Conservation (phyloP, 1,284 basidiomycete species). For the Earliella scabrosa region DNA sequence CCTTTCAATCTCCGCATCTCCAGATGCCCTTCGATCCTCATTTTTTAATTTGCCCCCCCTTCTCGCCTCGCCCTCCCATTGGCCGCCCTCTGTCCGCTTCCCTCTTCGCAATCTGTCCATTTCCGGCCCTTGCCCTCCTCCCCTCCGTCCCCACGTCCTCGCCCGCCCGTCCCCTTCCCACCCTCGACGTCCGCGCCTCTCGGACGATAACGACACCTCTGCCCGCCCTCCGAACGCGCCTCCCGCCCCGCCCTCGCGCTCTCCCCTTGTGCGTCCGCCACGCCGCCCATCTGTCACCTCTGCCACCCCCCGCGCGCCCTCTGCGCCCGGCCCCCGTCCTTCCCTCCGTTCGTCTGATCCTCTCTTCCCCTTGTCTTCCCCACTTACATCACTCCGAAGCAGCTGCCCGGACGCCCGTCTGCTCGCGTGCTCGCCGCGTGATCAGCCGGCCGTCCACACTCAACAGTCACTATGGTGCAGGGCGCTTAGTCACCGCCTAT, state of each 20-base stretch:
- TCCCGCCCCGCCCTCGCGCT: not conserved
- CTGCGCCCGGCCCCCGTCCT: not conserved
- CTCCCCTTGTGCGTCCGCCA: not conserved
- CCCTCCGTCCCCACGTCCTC: constrained; percentile 8
- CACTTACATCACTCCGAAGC: constrained; percentile 25
- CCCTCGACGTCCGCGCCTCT: constrained; percentile 28
- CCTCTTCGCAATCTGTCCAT: constrained; percentile 27
- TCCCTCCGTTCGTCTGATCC: constrained; percentile 7
- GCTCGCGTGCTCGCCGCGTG: constrained; percentile 25
- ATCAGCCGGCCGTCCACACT: constrained; percentile 10
- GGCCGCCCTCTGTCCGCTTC: constrained; percentile 13
- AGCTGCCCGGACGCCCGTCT: constrained; percentile 10
- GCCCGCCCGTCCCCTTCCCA: constrained; percentile 12
- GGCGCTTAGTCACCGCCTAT: too few species aligned
- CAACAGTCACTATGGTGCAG: too few species aligned
- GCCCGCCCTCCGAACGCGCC: not conserved
- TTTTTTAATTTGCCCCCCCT: constrained; percentile 20
- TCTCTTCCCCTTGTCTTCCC: not conserved
- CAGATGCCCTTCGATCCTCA: constrained; percentile 20
- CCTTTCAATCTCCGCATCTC: constrained; percentile 24
- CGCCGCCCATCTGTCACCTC: not conserved
- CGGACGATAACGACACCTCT: constrained; percentile 27
- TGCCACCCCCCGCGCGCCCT: constrained; percentile 5
- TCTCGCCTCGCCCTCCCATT: too few species aligned
- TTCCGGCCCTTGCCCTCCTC: constrained; percentile 16